Conservation (phyloP, 2,329 filamentous ascomycete species). For the Exophiala sp. region DNA sequence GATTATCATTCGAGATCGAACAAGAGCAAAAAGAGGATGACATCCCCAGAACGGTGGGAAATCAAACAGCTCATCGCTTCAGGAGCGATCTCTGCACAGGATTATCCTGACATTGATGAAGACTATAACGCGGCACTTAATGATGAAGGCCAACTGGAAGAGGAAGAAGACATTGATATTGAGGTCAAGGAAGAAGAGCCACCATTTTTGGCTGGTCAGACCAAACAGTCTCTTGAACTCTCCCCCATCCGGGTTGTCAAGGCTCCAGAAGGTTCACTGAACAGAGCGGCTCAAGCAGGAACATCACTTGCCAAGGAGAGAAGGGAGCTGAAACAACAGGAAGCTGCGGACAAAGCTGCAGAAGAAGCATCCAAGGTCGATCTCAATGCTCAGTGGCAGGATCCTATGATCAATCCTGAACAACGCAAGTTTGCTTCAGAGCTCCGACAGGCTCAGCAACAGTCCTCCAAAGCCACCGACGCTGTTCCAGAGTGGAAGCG, state of each 20-base stretch:
- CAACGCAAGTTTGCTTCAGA: constrained; percentile 87
- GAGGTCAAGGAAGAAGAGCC: constrained; percentile 95
- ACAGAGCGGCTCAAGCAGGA: constrained; percentile 91
- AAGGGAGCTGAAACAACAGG: constrained; percentile 82
- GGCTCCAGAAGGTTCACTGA: constrained; percentile 96
- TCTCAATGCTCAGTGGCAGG: constrained; percentile 87
- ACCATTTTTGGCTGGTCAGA: constrained; percentile 91
- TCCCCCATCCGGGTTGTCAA: constrained; percentile 96
- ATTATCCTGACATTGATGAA: constrained; percentile 92
- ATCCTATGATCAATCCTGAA: constrained; percentile 86
- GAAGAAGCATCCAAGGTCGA: constrained; percentile 76
- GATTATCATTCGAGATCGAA: constrained; percentile 54
- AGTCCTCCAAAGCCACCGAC: constrained; percentile 56
- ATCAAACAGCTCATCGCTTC: constrained; percentile 95
- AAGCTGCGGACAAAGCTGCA: constrained; percentile 73
- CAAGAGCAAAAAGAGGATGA: constrained; percentile 83
- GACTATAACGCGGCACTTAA: constrained; percentile 86
- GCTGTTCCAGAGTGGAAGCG: constrained; percentile 90
- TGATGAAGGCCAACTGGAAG: constrained; percentile 84
- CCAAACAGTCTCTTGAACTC: constrained; percentile 89
- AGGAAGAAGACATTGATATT: constrained; percentile 85
- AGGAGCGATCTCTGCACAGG: constrained; percentile 84
- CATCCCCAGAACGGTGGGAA: constrained; percentile 95
- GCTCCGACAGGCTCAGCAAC: constrained; percentile 63
- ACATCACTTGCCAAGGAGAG: constrained; percentile 85